Percentiles rank a stretch among this genome's conserved stretches.
Evolutionary conservation across 2,329 filamentous ascomycete genomes (phyloP).

Genomic region (Gyromitra esculenta): DNA sequence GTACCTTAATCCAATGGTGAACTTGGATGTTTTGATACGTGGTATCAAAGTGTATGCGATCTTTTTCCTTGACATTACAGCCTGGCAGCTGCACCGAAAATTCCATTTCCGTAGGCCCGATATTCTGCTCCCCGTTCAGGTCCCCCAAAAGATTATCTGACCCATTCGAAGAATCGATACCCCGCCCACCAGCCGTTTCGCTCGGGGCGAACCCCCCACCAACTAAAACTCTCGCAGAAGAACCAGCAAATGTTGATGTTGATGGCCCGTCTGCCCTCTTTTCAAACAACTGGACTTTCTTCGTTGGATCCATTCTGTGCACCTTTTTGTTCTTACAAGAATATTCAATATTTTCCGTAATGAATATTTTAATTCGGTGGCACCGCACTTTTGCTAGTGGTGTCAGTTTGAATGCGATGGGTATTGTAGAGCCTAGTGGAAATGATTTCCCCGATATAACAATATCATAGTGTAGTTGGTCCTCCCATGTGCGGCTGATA

Average conservation of each 20-base stretch:
- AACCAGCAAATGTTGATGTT: conserved; percentile 76
- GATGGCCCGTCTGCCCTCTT: conserved; percentile 83
- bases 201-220: conserved; percentile 80
- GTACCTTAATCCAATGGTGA: conserved; percentile 94
- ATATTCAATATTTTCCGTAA: conserved; percentile 91
- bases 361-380: conserved; percentile 88
- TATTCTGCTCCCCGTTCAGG: conserved; percentile 77
- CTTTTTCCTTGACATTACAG: conserved; percentile 83
- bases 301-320: conserved; percentile 81
- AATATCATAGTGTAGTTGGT: conserved; percentile 94
- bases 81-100: conserved; percentile 92
- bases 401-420: conserved; percentile 92
- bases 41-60: conserved; percentile 85
- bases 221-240: conserved; percentile 77
- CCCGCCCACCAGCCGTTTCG: conserved; percentile 63
- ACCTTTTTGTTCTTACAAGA: conserved; percentile 87
- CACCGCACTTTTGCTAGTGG: conserved; percentile 92
- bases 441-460: conserved; percentile 97
- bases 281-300: conserved; percentile 87
- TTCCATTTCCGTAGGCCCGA: conserved; percentile 92
- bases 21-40: conserved; percentile 95
- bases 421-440: conserved; percentile 84
- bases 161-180: conserved; percentile 48
- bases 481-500: conserved; percentile 92
- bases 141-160: conserved; percentile 80